phyloP scores from a whole-genome alignment of 768 basidiomycete species.

The Mycena belliarum region DNA sequence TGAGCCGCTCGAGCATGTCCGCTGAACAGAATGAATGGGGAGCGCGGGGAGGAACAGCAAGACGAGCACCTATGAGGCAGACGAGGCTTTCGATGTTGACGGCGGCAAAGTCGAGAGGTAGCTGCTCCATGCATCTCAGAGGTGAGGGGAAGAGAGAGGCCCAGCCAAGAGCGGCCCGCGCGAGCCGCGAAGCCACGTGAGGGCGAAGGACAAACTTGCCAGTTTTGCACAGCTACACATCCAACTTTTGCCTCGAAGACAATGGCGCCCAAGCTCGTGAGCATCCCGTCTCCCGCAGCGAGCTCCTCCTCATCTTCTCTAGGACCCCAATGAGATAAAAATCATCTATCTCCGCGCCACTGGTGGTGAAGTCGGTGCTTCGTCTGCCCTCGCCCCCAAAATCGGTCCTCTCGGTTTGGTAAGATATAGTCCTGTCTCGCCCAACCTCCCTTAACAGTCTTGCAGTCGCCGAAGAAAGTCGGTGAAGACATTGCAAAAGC shows the following conservation, averaged over 20 bases:
- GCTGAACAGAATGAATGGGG: constrained; percentile 48
- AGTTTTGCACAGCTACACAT: constrained; percentile 59
- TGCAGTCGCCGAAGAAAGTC: constrained; percentile 98
- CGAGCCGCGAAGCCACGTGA: too few species aligned
- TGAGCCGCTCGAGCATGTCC: constrained; percentile 94
- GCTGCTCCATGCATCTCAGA: constrained; percentile 78
- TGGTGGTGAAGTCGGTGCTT: constrained; percentile 99
- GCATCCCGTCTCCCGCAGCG: constrained; percentile 21
- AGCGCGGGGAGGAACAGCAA: constrained; percentile 10
- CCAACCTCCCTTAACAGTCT: constrained; percentile 8
- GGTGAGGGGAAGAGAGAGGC: neutral
- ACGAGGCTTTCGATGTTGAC: constrained; percentile 82
- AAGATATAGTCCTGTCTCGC: constrained; percentile 34
- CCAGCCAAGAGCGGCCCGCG: neutral
- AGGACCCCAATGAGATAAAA: constrained; percentile 98
- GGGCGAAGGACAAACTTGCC: too few species aligned
- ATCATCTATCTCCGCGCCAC: constrained; percentile 98
- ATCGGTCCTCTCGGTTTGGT: constrained; percentile 99
- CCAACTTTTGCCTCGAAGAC: constrained; percentile 18
- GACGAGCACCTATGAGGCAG: constrained; percentile 76
- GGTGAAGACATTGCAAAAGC: constrained; percentile 99
- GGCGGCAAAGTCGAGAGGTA: constrained; percentile 85
- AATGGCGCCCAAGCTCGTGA: constrained; percentile 61
- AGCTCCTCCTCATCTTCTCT: constrained; percentile 9
- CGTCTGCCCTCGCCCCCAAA: constrained; percentile 97